Base-by-base conservation (phyloP, 805 yeast genomes). In the Candida ficus region DNA sequence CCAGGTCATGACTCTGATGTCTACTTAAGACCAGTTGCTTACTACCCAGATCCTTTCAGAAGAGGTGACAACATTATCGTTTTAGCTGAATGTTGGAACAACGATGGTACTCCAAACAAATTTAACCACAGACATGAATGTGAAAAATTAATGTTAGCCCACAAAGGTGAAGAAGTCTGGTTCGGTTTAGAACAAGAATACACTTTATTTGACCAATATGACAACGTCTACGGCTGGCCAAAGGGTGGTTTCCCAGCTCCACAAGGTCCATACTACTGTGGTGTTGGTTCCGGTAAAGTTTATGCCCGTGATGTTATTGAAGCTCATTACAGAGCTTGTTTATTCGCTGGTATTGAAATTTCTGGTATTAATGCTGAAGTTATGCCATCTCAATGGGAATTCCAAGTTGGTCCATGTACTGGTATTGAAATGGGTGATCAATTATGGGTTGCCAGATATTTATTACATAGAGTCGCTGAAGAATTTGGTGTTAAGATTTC, bases 311-410 rank as follows among this genome's bases (percentile, higher is more conserved):
- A 93, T 65, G 89, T 91, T 43, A 89, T 93, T 57, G 99, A 91
- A 76, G 98, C 99, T 45, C 99, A 91, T 75, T 93, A 93, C 84
- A 83, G 93, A 67, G 99, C 99, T 48, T 90, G 97, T 75, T 74
- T 91, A 50, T 83, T 86, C 64, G 83, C 98, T 50, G 98, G 98
- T 62, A 67, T 91, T 57, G 72, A 75, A 63, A 82, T 91, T 54
- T 83, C 95, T 39, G 99, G 99, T 75, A 90, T 93, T 67, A 91
- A 93, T 68, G 99, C 98, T 57, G 99, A 91, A 76, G 99, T 91
- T 51, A 93, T 91, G 98, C 99, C 99, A 46, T 89, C 97, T 46
- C 99, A 91, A 77, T 91, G 99, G 99, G 99, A 91, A 75, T 91
- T 86, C 86, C 99, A 91, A 77, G 98, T 91, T 54, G 99, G 99